A percentile compares a stretch with the other conserved stretches of the same genome.
Evolutionary conservation across 192 early-diverging fungal genomes (phyloP).

Genomic region (Mycoemilia scoparia): DNA sequence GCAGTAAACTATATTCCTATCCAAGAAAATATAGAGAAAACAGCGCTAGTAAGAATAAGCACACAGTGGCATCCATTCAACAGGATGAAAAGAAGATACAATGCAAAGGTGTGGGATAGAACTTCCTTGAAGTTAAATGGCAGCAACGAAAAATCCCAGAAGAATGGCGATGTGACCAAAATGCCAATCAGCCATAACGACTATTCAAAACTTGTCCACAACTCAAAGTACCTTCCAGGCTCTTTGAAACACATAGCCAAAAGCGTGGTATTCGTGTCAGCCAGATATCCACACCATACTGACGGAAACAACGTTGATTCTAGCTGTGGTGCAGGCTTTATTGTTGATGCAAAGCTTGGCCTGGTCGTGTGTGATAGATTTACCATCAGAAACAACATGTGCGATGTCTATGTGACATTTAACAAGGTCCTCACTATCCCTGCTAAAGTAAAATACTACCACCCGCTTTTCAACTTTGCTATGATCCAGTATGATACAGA

Average conservation of each 20-base stretch:
- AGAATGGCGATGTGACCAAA: no score
- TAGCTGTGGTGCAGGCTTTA: conserved; percentile 52
- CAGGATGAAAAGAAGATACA: no score
- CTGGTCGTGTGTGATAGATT: conserved; percentile 68
- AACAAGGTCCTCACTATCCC: conserved; percentile 80
- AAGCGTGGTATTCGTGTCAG: not conserved
- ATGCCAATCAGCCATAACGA: no score
- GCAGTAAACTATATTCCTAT: no score
- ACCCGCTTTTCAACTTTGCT: conserved; percentile 78
- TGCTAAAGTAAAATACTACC: conserved; percentile 58
- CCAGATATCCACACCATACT: not conserved
- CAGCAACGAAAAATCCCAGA: no score
- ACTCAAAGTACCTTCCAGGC: no score
- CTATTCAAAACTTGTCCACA: no score
- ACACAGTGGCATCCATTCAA: no score
- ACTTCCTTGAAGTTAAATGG: no score
- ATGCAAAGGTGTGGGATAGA: no score
- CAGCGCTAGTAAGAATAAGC: no score
- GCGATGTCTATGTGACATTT: conserved; percentile 67
- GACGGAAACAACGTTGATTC: conserved; percentile 3
- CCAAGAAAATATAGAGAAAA: no score
- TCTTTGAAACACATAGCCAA: not conserved
- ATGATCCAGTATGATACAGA: conserved; percentile 64
- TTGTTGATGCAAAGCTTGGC: conserved; percentile 58
- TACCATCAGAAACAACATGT: conserved; percentile 58